Evolutionary conservation across 2,329 filamentous ascomycete genomes (phyloP).

Genomic region (Penicillium sp.): DNA sequence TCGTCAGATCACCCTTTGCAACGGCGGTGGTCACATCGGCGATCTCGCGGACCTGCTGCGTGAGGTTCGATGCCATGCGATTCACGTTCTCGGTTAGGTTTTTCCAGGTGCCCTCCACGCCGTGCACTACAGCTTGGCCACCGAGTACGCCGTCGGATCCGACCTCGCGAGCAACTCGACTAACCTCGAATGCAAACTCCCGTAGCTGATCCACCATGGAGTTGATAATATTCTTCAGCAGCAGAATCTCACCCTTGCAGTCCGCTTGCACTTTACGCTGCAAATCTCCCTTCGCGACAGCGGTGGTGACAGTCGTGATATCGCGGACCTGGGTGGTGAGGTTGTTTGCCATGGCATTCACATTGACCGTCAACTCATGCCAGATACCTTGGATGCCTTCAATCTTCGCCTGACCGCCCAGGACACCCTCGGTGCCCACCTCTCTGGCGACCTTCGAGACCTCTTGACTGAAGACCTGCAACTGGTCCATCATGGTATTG

Average conservation of each 20-base stretch:
- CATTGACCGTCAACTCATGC: constrained; percentile 80
- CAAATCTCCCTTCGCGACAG: constrained; percentile 75
- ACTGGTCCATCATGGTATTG: constrained; percentile 82
- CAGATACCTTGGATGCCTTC: constrained; percentile 81
- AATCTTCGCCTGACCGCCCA: constrained; percentile 77
- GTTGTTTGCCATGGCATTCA: constrained; percentile 83
- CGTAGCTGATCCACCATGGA: constrained; percentile 96
- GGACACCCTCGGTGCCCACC: constrained; percentile 76
- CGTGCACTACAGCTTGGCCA: constrained; percentile 88
- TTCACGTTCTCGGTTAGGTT: constrained; percentile 92
- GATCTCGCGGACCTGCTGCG: constrained; percentile 93
- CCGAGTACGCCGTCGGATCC: constrained; percentile 89
- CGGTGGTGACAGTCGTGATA: constrained; percentile 76
- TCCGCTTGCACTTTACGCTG: constrained; percentile 93
- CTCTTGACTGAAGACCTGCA: constrained; percentile 77
- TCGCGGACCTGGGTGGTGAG: constrained; percentile 87
- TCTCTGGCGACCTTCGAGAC: constrained; percentile 77
- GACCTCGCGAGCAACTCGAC: constrained; percentile 88
- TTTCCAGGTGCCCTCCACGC: constrained; percentile 93
- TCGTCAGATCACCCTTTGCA: constrained; percentile 84
- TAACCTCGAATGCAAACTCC: constrained; percentile 92
- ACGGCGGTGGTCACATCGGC: constrained; percentile 93
- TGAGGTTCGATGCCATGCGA: constrained; percentile 94
- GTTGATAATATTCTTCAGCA: constrained; percentile 95
- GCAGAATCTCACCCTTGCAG: constrained; percentile 83